Evolutionary conservation across 116 monocot species (phyloP).

Genomic region (Zostera marina): DNA sequence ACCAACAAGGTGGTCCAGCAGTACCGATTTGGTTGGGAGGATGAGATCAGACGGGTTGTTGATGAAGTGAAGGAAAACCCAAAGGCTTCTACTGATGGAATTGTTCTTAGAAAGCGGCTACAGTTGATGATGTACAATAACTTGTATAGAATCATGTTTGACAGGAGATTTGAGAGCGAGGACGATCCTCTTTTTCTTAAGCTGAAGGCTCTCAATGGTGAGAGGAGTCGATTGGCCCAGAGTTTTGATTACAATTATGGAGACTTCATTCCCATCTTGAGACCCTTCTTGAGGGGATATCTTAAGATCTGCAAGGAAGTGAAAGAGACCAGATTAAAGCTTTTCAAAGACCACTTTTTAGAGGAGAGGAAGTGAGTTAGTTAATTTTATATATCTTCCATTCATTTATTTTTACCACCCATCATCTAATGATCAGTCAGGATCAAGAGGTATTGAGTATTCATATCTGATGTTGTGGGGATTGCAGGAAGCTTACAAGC

Average conservation of each 20-base stretch:
- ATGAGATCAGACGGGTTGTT: slow-evolving; percentile 47
- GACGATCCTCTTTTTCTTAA: slow-evolving; percentile 50
- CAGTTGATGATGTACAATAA: slow-evolving; percentile 85
- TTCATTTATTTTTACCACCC: too few species aligned
- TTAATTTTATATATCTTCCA: not conserved
- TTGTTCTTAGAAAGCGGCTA: slow-evolving; percentile 39
- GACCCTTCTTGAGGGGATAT: slow-evolving; percentile 61
- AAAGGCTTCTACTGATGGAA: slow-evolving; percentile 42
- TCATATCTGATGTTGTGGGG: not conserved
- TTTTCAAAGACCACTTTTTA: slow-evolving; percentile 63
- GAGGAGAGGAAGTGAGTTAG: slow-evolving; percentile 38
- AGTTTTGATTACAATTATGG: slow-evolving; percentile 83
- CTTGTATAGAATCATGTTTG: slow-evolving; percentile 77
- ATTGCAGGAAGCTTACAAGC: slow-evolving; percentile 39
- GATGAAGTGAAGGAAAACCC: slow-evolving; percentile 37
- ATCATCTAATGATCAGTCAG: not conserved
- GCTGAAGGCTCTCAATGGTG: slow-evolving; percentile 49
- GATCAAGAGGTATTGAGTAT: not conserved
- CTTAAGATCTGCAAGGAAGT: slow-evolving; percentile 70
- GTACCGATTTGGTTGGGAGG: slow-evolving; percentile 77
- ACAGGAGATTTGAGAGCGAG: slow-evolving; percentile 54
- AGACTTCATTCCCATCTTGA: slow-evolving; percentile 59
- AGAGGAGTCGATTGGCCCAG: slow-evolving; percentile 63
- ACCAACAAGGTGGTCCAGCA: slow-evolving; percentile 93
- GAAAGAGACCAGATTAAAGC: slow-evolving; percentile 37